Evolutionary conservation across 805 yeast species (phyloP), one percentile per base, ranked within the genome.

Genomic region (Candida sanyiensis): DNA sequence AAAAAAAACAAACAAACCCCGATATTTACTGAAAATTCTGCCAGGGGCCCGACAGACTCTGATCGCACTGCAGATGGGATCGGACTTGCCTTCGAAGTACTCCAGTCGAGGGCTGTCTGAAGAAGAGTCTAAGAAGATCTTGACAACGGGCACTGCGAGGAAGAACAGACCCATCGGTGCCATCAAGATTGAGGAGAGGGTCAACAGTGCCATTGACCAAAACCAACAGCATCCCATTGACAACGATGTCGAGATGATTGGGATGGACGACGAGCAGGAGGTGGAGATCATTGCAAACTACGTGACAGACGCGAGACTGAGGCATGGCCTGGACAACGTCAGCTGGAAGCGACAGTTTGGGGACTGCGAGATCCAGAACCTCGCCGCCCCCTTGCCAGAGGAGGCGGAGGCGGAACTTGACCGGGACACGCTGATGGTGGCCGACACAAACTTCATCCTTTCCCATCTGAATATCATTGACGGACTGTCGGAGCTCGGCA

Each of bases 391-490:
- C n/a, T n/a, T n/a, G n/a, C n/a, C n/a, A n/a, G n/a, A n/a, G n/a
- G n/a, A n/a, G n/a, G n/a, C n/a, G 1, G 41, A 35, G 18, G 39
- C 31, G 9, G 24, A 23, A 15, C 28, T 41, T 31, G n/a, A 22
- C 3, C 38, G 48, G n/a, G 46, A 42, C 13, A 59, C 77, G 10
- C 62, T 65, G 16, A 62, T 87, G 43, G 79, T 88, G 0, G 64
- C 86, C 0, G 97, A 89, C 55, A 89, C 97, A 3, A 89, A 89
- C 54, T 85, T 89, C 54, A 65, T 85, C 11, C 59, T 89, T 3
- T 74, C 87, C 2, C 88, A 87, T 54, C 58, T 86, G 31, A 57
- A 64, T 15, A 59, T 84, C 1, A 47, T 88, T 7, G 77, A 81
- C 33, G 69, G 69, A 1, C 53, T 89, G 19, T 57, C 69, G 4